These are phyloP conservation scores for Rossbeevera mucosa DNA, from an alignment of 768 basidiomycete genomes.

Conservation along the genomic window DNA sequence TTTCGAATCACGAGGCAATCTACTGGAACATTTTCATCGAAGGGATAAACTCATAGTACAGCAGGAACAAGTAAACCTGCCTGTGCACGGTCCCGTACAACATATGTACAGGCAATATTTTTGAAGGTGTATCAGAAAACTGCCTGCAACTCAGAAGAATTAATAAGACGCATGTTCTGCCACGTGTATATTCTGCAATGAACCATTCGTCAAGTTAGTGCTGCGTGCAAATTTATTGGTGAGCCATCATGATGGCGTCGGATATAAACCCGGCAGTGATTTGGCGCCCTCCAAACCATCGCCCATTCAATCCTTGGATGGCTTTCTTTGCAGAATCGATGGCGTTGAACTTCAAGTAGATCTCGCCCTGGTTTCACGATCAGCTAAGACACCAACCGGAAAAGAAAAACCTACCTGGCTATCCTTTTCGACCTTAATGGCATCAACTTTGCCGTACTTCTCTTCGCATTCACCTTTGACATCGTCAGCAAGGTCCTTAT, in stretches of 20 bases:
- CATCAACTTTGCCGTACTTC: constrained; percentile 84
- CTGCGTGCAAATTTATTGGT: constrained; percentile 47
- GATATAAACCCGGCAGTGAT: constrained; percentile 86
- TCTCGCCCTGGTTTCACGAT: constrained; percentile 70
- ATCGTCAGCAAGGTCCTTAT: constrained; percentile 92
- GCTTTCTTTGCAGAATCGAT: constrained; percentile 80
- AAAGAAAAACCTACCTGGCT: constrained; percentile 62
- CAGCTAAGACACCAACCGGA: constrained; percentile 1
- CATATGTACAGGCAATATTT: constrained; percentile 29
- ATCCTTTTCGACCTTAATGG: constrained; percentile 92
- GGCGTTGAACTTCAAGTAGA: constrained; percentile 87
- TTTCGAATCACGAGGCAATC: constrained; percentile 26
- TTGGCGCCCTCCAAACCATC: constrained; percentile 95
- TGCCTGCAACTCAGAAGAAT: constrained; percentile 32
- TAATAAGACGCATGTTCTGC: constrained; percentile 22
- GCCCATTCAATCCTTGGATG: constrained; percentile 86
- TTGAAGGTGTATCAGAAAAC: constrained; percentile 29
- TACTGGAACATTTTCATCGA: constrained; percentile 34
- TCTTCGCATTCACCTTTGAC: constrained; percentile 90
- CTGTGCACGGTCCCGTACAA: constrained; percentile 32
- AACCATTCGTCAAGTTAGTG: constrained; percentile 26
- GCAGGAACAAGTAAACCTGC: constrained; percentile 36
- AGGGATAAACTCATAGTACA: constrained; percentile 28
- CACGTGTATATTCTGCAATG: constrained; percentile 26
- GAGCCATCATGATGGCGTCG: constrained; percentile 91